Evolutionary conservation across 2,329 filamentous ascomycete genomes (phyloP), one percentile per base, ranked within the genome.

Genomic region (Juglanconis sp.): DNA sequence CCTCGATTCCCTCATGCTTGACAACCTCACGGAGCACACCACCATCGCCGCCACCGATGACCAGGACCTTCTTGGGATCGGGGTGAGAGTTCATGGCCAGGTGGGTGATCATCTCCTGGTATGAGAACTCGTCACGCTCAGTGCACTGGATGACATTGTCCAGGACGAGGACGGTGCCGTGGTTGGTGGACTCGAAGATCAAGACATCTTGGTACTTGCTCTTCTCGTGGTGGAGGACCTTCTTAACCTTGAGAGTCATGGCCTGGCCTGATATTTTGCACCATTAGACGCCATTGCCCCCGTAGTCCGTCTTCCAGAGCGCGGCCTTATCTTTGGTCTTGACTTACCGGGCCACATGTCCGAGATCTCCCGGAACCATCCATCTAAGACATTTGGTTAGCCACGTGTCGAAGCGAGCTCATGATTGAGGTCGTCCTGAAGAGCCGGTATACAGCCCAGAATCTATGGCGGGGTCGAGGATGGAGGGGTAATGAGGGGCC

Each of bases 91-190:
- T 95, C 89, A 99, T 92, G 79, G 92, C 95, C 68, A 99, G 85
- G 80, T 99, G 92, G 69, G 94, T 93, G 79, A 99, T 99, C 95
- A 99, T 99, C 86, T 99, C 95, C 84, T 99, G 95, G 87, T 96
- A 96, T 70, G 93, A 92, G 84, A 98, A 99, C 83, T 99, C 95
- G 74, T 99, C 92, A 67, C 94, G 89, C 87, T 99, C 95, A 69
- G 95, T 98, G 86, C 88, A 92, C 81, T 99, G 95, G 77, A 99
- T 96, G 75, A 97, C 95, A 76, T 98, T 98, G 85, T 99, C 95
- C 68, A 99, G 87, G 65, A 99, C 94, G 61, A 99, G 85, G 64
- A 98, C 94, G 73, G 87, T 96, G 77, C 95, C 95, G 77, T 98
- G 90, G 84, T 98, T 87, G 81, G 89, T 96, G 70, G 92, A 96